Evolutionary conservation across 129 eudicot genomes (phyloP), one percentile per base, ranked within the genome.

Genomic region (Chrysanthemum seticuspe): DNA sequence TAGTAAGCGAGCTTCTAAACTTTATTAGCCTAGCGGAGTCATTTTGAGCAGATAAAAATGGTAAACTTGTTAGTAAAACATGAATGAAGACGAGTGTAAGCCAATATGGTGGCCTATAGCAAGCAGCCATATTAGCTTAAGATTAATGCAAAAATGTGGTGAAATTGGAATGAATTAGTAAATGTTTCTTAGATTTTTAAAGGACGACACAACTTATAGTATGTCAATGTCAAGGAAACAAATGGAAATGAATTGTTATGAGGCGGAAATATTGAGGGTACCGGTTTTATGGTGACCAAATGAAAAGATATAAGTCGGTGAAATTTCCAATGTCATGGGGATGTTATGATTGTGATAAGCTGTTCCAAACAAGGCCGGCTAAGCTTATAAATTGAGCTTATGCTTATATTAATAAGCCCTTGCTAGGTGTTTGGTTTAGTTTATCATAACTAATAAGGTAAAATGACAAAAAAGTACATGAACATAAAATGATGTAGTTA

Each of bases 21-120:
- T 71, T 64, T 51, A 83, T 15, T 36, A 88, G 84, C 75, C 67
- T 70, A 6, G 64, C 58, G 6, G 66, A 75, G 45, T 85, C 83
- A 2, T 80, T 49, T 16, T 40, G 40, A 13, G 74, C 77, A 7
- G 74, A 75, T 18, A 15, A 31, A 48, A 75, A 63, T 0, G 52
- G 68, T 47, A 69, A 70, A 12, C 8, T 54, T 75, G 63, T 31
- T 58, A 81, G 58, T 59, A 66, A 13, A 23, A 70, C 1, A 16
- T 55, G 73, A 18, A 78, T 29, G 34, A 12, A 44, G 65, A 80
- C 13, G 59, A 80, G 16, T 29, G 73, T 12, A 50, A 73, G 74
- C 78, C 78, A 68, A 68, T 79, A 47, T 10, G 23, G 67, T 44
- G 36, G 56, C 40, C 6, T 70, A 65, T 11, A 23, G 69, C 57